A percentile compares a stretch with the other conserved stretches of the same genome.
phyloP scores from a whole-genome alignment of 306 rosid genomes.

The Fragaria iinumae region DNA sequence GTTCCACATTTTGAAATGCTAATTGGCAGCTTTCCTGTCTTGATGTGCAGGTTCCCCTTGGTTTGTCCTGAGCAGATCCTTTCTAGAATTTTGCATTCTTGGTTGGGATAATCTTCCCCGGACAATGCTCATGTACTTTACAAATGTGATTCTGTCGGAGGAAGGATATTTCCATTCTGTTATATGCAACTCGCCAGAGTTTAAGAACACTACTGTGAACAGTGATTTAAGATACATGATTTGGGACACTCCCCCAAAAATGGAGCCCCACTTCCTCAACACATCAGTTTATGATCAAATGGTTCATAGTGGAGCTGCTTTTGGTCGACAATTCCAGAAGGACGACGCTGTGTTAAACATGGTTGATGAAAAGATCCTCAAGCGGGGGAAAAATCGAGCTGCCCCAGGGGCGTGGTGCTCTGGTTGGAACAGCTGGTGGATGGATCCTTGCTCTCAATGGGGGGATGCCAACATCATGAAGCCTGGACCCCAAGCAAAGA shows the following conservation, averaged over 20 bases:
- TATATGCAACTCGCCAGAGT: constrained; percentile 79
- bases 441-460: constrained; percentile 87
- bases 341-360: constrained; percentile 68
- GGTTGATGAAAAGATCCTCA: constrained; percentile 71
- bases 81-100: constrained; percentile 75
- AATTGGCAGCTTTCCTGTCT: neutral
- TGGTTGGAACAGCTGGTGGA: constrained; percentile 71
- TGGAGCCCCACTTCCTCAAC: constrained; percentile 86
- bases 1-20: constrained; percentile 21
- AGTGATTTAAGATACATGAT: constrained; percentile 76
- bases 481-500: constrained; percentile 78
- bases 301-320: constrained; percentile 82
- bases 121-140: constrained; percentile 79
- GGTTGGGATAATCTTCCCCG: constrained; percentile 99
- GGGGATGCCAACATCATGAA: constrained; percentile 65
- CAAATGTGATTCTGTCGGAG: constrained; percentile 74
- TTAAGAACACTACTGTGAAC: constrained; percentile 79
- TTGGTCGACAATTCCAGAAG: constrained; percentile 66
- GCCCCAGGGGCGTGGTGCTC: constrained; percentile 85
- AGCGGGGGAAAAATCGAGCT: constrained; percentile 47
- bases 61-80: constrained; percentile 78
- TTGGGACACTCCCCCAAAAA: constrained; percentile 88
- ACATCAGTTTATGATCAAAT: constrained; percentile 59
- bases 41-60: constrained; percentile 87
- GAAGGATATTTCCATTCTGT: constrained; percentile 96